Base-by-base conservation (phyloP, 176 grass and related monocot genomes). In the Aechmea fasciata region DNA sequence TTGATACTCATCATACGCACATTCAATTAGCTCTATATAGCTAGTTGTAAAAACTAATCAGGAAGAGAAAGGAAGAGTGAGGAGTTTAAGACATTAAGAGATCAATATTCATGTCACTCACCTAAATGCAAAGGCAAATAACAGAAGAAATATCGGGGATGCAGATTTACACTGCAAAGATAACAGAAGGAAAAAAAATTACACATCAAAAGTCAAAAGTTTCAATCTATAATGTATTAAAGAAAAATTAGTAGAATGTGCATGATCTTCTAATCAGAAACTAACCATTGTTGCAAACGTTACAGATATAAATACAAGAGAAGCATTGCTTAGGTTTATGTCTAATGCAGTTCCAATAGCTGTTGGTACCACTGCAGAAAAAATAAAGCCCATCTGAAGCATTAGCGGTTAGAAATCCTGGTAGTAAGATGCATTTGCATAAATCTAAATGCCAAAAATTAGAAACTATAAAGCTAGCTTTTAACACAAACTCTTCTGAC, bases 71-170 rank as follows among this genome's bases (percentile, higher is more conserved):
- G 33, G 33, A 41, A 41, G 4, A 41, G 1, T 41, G 33, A 41
- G 33, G 33, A 41, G 33, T 41, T 41, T 41, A 41, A 41, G 33
- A 41, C 33, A 41, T 41, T 41, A 41, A 41, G 33, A 41, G 33
- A 41, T 41, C 33, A 41, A 0, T 0, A 6, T 5, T 41, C 33
- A 41, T 0, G 33, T 41, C 15, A 75, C 73, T 90, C 82, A 94
- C 95, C 95, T 90, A 77, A 99, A 99, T 80, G 90, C 90, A 80
- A 99, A 99, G 62, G 95, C 95, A 52, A 99, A 99, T 47, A 99
- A 52, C 76, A 99, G 78, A 67, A 99, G 95, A 68, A 99, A 99
- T 67, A 99, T 87, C 2, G 95, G 95, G 7, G 95, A 88, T 41
- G 90, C 95, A 59, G 95, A 99, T 99, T 99, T 99, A 84, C 95